A percentile compares a stretch with the other conserved stretches of the same genome.
phyloP scores from a whole-genome alignment of 2,329 filamentous ascomycete genomes.

The Exophiala oligosperma region DNA sequence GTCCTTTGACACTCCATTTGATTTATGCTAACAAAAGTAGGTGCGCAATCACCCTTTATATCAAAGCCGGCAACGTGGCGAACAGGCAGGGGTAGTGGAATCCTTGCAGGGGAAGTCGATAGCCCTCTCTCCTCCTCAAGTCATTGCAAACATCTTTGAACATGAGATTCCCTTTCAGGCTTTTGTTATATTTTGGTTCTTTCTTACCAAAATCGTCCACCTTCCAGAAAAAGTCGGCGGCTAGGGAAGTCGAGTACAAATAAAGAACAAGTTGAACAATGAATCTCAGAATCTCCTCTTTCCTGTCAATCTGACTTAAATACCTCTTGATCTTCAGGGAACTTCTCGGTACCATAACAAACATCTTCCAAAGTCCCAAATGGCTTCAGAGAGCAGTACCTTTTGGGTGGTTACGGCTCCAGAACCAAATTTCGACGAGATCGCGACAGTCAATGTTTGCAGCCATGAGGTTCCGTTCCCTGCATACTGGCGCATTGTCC shows the following conservation, averaged over 20 bases:
- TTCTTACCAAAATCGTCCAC: neutral
- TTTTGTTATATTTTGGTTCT: neutral
- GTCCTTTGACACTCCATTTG: neutral
- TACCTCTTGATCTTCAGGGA: neutral
- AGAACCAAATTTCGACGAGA: conserved; percentile 16
- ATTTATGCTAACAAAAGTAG: neutral
- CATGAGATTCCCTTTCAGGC: neutral
- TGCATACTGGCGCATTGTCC: conserved; percentile 20
- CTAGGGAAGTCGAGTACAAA: neutral
- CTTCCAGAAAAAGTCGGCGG: neutral
- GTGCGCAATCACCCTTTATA: neutral
- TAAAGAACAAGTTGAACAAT: conserved; percentile 6
- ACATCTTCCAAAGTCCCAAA: neutral
- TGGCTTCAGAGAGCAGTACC: conserved; percentile 1
- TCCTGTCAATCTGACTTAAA: neutral
- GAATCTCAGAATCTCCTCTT: neutral
- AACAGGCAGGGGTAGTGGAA: neutral
- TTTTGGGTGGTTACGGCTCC: conserved; percentile 19
- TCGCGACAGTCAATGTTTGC: conserved; percentile 21
- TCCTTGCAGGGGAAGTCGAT: neutral
- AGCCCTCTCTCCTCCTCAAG: neutral
- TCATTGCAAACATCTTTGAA: neutral
- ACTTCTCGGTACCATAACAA: too few species aligned
- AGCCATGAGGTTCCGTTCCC: conserved; percentile 19
- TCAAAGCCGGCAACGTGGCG: conserved; percentile 6